Evolutionary conservation across 495 filamentous ascomycete species (phyloP), one percentile per base, ranked within the genome.

Genomic region (Chaetomidium leptoderma): DNA sequence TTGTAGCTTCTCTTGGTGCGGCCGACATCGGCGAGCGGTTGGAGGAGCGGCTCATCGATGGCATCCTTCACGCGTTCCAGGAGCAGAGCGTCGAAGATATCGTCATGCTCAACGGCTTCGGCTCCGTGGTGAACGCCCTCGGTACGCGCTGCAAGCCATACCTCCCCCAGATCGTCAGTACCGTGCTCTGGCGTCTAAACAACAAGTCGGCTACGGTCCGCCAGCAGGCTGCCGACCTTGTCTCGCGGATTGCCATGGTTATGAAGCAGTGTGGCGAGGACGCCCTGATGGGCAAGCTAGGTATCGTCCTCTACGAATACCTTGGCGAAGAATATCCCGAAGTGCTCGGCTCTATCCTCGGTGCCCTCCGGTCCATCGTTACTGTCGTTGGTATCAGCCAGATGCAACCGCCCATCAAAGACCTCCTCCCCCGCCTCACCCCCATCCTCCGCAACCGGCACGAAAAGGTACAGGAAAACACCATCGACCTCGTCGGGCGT

Each of bases 401-500:
- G 72, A 97, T 99, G 95, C 90, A 97, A 58, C 95, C 95, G 11
- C 92, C 95, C n/a, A 97, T 99, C 71, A 89, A 91, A 61, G 95
- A 99, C 66, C 83, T 99, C 8, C 84, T 99, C 4, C 95, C 95
- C 10, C 90, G 95, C 27, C 84, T 99, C 23, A 97, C 93, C 1
- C 93, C 93, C 16, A 98, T 98, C 66, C 79, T 99, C 45, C 90
- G 95, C 53, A 99, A 99, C 74, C 89, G 95, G 46, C 95, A 99
- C 78, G 95, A 99, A 71, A 99, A 99, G 73, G 95, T 99, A 39
- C 95, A 99, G 71, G 95, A 99, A 64, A 99, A 99, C 73, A 96
- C 93, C n/a, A 97, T 99, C 65, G 95, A 99, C 69, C 80, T 99
- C 5, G 93, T 99, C 43, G 95, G 95, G 61, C 93, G 95, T 79